Base-by-base conservation (phyloP, 305 asterid species). In the Lippia alba region DNA sequence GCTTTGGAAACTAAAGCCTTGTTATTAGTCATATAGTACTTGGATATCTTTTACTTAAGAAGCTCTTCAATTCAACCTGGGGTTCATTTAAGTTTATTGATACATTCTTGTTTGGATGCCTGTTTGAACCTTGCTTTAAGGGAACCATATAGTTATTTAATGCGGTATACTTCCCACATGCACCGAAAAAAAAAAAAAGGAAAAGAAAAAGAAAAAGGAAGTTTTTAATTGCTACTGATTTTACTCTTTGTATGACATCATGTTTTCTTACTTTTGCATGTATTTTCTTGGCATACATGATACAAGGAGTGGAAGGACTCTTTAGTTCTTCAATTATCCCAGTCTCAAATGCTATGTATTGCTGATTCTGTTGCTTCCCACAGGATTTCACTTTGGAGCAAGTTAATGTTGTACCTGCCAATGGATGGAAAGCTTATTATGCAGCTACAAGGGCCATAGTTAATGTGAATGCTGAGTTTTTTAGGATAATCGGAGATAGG, bases 361-460 rank as follows among this genome's bases (percentile, higher is more conserved):
- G 73, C 74, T 71, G 11, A 59, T 44, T 58, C 44, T 44, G 6
- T 6, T 67, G 70, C 58, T 59, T 11, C 56, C 64, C 44, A 51
- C 77, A 95, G 99, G 99, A 95, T 87, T 95, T 92, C 85, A 92
- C 97, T 15, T 68, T 87, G 80, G 98, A 95, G 87, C 99, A 95
- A 81, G 87, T 80, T 78, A 81, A 70, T 30, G 73, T 90, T 55
- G 84, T 74, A 57, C 99, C 98, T 32, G 79, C 86, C 45, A 82
- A 87, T 79, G 99, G 99, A 66, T 95, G 99, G 99, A 95, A 95
- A 84, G 96, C 97, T 64, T 92, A 95, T 77, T 95, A 92, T 77
- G 98, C 99, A 17, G 87, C 91, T 78, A 92, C 99, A 54, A 86
- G 96, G 82, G 97, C 96, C 66, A 84, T 92, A 64, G 82, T 95